phyloP scores from a whole-genome alignment of 768 basidiomycete genomes.

The Tubosaeta sp. region DNA sequence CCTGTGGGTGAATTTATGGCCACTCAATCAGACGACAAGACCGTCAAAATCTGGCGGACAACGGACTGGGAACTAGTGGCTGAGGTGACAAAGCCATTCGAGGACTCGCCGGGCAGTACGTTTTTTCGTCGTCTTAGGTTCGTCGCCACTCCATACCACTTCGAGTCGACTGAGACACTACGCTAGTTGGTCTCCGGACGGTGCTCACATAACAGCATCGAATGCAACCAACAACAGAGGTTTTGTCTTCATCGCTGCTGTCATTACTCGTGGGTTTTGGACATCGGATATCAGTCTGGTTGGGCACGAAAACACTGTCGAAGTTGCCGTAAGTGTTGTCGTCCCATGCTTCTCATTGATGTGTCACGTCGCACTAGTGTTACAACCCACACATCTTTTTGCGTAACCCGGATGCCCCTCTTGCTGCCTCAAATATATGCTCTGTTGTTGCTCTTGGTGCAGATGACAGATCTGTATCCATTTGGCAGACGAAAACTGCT shows the following conservation, averaged over 20 bases:
- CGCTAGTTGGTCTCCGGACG: slow-evolving; percentile 94
- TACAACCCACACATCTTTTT: slow-evolving; percentile 97
- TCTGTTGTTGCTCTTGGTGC: slow-evolving; percentile 92
- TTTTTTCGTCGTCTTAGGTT: slow-evolving; percentile 91
- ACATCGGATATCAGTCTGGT: slow-evolving; percentile 90
- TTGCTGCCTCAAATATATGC: slow-evolving; percentile 80
- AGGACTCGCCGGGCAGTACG: slow-evolving; percentile 89
- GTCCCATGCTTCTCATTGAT: background rate
- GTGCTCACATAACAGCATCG: slow-evolving; percentile 96
- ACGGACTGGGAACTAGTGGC: slow-evolving; percentile 86
- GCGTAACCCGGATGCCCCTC: slow-evolving; percentile 60
- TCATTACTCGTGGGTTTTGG: slow-evolving; percentile 88
- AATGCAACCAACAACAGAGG: slow-evolving; percentile 96
- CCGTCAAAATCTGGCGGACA: slow-evolving; percentile 96
- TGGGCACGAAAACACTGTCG: slow-evolving; percentile 95
- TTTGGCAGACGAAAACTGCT: slow-evolving; percentile 94
- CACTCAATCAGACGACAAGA: slow-evolving; percentile 95
- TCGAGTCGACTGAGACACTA: background rate
- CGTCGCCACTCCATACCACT: background rate
- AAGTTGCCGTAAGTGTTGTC: slow-evolving; percentile 71
- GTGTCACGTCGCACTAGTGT: slow-evolving; percentile 9
- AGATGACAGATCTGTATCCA: slow-evolving; percentile 88
- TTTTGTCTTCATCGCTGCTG: slow-evolving; percentile 95
- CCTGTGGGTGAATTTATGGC: slow-evolving; percentile 97
- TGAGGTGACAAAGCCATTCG: slow-evolving; percentile 86